These are phyloP conservation scores for Lachancea kluyveri DNA, from an alignment of 805 yeast genomes.

Conservation along the genomic window DNA sequence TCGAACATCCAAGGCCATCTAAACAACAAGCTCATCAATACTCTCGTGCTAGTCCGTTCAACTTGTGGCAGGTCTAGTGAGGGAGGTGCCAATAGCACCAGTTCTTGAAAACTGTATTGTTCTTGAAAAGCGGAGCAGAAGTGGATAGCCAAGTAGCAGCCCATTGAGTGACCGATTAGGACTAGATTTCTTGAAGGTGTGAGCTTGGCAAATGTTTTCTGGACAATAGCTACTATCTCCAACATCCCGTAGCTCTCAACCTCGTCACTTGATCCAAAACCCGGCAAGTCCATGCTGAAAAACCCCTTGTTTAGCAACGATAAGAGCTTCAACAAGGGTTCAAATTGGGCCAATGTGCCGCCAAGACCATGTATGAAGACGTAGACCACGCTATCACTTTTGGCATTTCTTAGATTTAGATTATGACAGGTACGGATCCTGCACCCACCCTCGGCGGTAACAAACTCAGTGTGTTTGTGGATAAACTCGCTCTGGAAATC, in stretches of 20 bases:
- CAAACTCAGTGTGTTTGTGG: constrained; percentile 10
- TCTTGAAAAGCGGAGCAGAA: constrained; percentile 32
- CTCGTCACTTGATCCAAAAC: constrained; percentile 58
- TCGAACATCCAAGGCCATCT: constrained; percentile 24
- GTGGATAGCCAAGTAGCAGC: constrained; percentile 49
- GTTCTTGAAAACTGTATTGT: constrained; percentile 11
- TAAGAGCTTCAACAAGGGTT: constrained; percentile 52
- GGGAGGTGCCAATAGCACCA: constrained; percentile 48
- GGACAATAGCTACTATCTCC: constrained; percentile 6
- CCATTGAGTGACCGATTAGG: constrained; percentile 71
- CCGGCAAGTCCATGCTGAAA: constrained; percentile 77
- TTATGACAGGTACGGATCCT: constrained; percentile 23
- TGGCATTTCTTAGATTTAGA: constrained; percentile 7
- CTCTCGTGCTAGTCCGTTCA: constrained; percentile 1
- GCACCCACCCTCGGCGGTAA: constrained; percentile 4
- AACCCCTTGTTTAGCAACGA: constrained; percentile 59
- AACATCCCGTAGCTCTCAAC: constrained; percentile 17
- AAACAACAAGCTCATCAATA: constrained; percentile 9
- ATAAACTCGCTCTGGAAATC: constrained; percentile 24
- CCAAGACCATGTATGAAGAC: constrained; percentile 81
- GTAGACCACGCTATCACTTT: constrained; percentile 35
- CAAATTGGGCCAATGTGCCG: constrained; percentile 84
- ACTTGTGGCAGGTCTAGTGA: constrained; percentile 18
- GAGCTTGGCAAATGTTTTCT: constrained; percentile 9
- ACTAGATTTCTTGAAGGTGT: constrained; percentile 18